phyloP scores from a whole-genome alignment of 495 filamentous ascomycete species.

The Xanthoparmelia taractica region DNA sequence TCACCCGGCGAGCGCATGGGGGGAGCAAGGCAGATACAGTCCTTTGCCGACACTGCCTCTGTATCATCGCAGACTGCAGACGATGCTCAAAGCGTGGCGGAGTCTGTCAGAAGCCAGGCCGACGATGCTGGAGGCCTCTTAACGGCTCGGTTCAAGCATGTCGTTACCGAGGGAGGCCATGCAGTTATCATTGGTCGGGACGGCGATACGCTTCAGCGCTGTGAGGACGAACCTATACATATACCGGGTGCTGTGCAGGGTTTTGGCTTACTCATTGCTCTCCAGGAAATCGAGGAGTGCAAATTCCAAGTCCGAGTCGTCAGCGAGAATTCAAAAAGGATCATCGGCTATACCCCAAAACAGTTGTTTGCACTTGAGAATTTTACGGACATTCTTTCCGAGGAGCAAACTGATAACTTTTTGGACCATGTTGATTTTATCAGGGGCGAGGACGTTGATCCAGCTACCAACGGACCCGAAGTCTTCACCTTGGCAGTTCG shows the following conservation, averaged over 20 bases:
- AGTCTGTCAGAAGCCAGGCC: conserved; percentile 15
- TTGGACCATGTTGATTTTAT: conserved; percentile 86
- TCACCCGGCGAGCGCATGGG: conserved; percentile 20
- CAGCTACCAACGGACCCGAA: conserved; percentile 67
- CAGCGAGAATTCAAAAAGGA: conserved; percentile 73
- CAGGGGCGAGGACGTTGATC: conserved; percentile 66
- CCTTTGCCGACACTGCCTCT: conserved; percentile 19
- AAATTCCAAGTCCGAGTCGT: conserved; percentile 65
- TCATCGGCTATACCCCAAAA: conserved; percentile 73
- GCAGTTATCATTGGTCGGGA: conserved; percentile 75
- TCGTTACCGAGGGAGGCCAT: conserved; percentile 72
- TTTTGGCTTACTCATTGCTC: conserved; percentile 71
- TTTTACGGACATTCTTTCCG: conserved; percentile 72
- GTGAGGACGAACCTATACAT: conserved; percentile 89
- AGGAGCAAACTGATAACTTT: conserved; percentile 76
- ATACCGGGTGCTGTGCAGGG: conserved; percentile 84
- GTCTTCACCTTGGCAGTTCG: conserved; percentile 73
- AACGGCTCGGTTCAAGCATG: conserved; percentile 72
- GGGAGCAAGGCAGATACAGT: conserved; percentile 22
- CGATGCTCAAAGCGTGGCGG: conserved; percentile 9
- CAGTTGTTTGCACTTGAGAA: conserved; percentile 66
- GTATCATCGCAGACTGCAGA: conserved; percentile 9
- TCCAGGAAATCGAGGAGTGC: conserved; percentile 64
- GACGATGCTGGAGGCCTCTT: conserved; percentile 39
- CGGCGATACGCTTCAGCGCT: conserved; percentile 55